Base-by-base conservation (phyloP, 352 stramenopile genomes). In the Phytopythium chamaehyphon region DNA sequence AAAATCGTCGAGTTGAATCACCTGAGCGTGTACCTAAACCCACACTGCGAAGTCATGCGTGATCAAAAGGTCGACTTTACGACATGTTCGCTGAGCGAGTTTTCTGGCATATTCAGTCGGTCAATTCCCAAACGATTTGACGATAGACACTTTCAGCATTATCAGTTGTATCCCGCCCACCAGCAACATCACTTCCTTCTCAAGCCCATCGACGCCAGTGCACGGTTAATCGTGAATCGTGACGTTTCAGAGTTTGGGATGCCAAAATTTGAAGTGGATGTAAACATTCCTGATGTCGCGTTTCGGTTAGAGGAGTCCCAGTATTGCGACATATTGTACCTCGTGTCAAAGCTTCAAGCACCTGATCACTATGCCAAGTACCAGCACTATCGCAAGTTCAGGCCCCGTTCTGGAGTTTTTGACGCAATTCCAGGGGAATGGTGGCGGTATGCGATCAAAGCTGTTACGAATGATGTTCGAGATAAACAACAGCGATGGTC, bases 1-100 rank as follows among this genome's bases (percentile, higher is more conserved):
- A 95, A 95, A 59, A 88, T 84, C 50, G 73, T 95, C 14, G 82
- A 94, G 60, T 64, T 95, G 26, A 94, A 95, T 55, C 86, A 95
- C 40, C 57, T 95, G 35, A 93, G 83, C 23, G 67, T 94, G 37
- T 95, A 95, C 47, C 64, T 91, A 39, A 87, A 95, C 46, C 84
- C 83, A 15, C 71, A 94, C 36, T 87, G 78, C 49, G 72, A 91
- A 9, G 47, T 93, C 26, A 51, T 88, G 22, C 66, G 64, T 16
- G 73, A 86, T 35, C 61, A 69, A 37, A 56, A 55, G 11, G 61
- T 84, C 15, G 74, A 94, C 51, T 90, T 86, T 47, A 62, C 76
- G 43, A 79, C 52, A 14, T 95, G 85, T 55, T 79, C 83, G 8
- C 60, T 87, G 6, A 83, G 91, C 38, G 64, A 78, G n/a, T 95